Evolutionary conservation across 208 protist genomes (phyloP), one percentile per base, ranked within the genome.

Genomic region (Leishmania amazonensis): DNA sequence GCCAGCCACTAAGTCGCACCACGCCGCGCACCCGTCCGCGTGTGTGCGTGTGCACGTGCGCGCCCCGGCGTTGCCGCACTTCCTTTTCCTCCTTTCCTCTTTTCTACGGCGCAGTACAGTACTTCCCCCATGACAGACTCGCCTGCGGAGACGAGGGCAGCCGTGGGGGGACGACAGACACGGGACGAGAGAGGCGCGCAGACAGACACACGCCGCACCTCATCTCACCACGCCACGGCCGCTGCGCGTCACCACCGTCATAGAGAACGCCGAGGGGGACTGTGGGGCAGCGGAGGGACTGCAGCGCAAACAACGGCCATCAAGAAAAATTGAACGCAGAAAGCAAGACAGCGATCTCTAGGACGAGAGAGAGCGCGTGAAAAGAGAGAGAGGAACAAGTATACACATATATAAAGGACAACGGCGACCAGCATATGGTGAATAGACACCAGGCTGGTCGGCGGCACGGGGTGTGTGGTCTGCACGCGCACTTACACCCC

Each of bases 51-150:
- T 38, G 49, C 49, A 53, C 49, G 49, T 13, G 47, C 38, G 72
- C 58, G 72, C 49, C 2, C 15, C n/a, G 21, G 72, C 38, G 72
- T 13, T n/a, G 9, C 31, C 49, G 24, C 68, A n/a, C 68, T n/a
- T 5, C 68, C 15, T 73, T 73, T 31, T 31, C 42, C 68, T 49
- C 24, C 24, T 11, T 31, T 53, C 9, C 49, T 15, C 49, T 28
- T 42, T 31, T 53, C 42, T 73, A 76, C 72, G 72, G n/a, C n/a
- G 7, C 72, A 76, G 68, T n/a, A 31, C 68, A 51, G 68, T 42
- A 49, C 9, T n/a, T 9, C 21, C 49, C 42, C 68, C 68, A 42
- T 42, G 35, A 31, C 68, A 73, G 42, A 51, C 68, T 42, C 68
- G 42, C 17, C 42, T 47, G 42, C 42, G 6, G 68, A n/a, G 68